These are phyloP conservation scores for Acorus calamus DNA, from an alignment of 106 monocot species.

Conservation along the genomic window DNA sequence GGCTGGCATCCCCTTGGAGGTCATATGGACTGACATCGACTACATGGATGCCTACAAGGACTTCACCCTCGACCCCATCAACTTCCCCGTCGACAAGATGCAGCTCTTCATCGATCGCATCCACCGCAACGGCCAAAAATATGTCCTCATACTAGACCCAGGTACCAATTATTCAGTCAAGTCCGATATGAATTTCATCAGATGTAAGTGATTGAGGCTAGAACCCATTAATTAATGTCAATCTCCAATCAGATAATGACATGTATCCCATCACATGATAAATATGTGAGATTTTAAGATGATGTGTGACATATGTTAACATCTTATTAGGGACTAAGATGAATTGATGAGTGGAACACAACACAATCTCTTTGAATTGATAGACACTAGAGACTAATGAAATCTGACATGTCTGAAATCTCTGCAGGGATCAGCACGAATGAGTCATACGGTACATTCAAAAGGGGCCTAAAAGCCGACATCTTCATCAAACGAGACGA, in stretches of 20 bases:
- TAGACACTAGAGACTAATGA: no score
- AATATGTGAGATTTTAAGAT: no score
- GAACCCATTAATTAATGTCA: no score
- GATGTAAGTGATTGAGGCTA: no score
- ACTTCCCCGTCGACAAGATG: conserved; percentile 52
- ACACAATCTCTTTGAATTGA: no score
- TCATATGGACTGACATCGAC: conserved; percentile 76
- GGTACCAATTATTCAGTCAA: conserved; percentile 9
- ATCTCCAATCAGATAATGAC: no score
- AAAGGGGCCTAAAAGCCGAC: conserved; percentile 28
- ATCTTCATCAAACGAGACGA: conserved; percentile 48
- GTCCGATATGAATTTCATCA: not conserved
- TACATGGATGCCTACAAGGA: conserved; percentile 84
- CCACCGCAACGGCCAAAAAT: conserved; percentile 59
- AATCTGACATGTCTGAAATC: not conserved
- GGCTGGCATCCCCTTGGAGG: conserved; percentile 52
- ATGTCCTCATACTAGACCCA: conserved; percentile 71
- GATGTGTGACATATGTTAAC: no score
- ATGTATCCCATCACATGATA: no score
- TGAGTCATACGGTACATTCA: conserved; percentile 32
- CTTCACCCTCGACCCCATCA: conserved; percentile 70
- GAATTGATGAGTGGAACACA: no score
- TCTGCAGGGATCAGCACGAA: conserved; percentile 60
- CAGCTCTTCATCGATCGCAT: conserved; percentile 34
- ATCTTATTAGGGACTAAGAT: no score